phyloP scores from a whole-genome alignment of 2,329 filamentous ascomycete genomes.

The Fusarium cicatricum region DNA sequence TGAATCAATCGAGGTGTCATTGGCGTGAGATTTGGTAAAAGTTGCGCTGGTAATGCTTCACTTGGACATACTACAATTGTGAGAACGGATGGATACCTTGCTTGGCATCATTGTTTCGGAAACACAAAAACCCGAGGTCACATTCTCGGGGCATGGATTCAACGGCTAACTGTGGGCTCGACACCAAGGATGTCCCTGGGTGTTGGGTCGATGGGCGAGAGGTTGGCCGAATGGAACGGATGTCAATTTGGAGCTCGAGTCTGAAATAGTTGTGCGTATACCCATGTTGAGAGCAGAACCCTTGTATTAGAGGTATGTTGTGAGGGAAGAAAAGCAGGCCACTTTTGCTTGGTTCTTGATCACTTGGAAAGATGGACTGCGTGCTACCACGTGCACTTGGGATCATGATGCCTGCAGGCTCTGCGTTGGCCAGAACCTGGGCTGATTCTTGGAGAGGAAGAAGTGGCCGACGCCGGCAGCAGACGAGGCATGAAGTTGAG shows the following conservation, averaged over 20 bases:
- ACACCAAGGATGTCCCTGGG: constrained; percentile 1
- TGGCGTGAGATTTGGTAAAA: too few relatives aligned
- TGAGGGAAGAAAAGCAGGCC: constrained; percentile 1
- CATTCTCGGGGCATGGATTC: background rate
- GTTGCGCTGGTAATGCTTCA: too few relatives aligned
- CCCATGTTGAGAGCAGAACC: background rate
- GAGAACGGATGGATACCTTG: background rate
- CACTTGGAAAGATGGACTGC: background rate
- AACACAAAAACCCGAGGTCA: background rate
- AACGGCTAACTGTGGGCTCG: background rate
- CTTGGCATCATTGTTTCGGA: background rate
- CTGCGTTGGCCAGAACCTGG: constrained; percentile 4
- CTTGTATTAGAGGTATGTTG: background rate
- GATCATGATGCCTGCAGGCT: background rate
- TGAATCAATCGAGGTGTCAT: too few relatives aligned
- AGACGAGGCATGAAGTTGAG: too few relatives aligned
- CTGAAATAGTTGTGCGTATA: too few relatives aligned
- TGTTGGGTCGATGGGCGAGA: background rate
- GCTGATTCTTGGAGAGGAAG: constrained; percentile 22
- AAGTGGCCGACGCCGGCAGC: too few relatives aligned
- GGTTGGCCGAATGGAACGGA: background rate
- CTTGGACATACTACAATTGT: too few relatives aligned
- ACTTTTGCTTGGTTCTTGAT: background rate
- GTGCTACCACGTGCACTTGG: constrained; percentile 1
- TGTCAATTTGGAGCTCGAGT: background rate